Evolutionary conservation across 1,284 basidiomycete genomes (phyloP).

Genomic region (Inonotus obliquus): DNA sequence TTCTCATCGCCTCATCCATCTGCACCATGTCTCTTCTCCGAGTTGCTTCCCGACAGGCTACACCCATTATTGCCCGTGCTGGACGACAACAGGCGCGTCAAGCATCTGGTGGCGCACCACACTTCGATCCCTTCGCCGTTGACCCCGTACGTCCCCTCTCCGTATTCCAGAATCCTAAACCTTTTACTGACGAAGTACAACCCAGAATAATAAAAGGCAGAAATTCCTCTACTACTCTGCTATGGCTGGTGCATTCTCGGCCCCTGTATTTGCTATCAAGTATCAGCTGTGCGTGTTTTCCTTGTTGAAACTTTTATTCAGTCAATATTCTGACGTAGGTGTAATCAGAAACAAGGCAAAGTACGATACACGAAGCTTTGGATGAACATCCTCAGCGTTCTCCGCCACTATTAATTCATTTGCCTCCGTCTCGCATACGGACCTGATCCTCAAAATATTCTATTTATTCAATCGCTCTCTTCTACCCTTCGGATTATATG

Average conservation of each 20-base stretch:
- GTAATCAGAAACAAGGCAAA: slow-evolving; percentile 3
- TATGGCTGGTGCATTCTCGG: slow-evolving; percentile 1
- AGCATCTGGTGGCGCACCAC: background rate
- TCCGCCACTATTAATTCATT: background rate
- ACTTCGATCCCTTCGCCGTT: slow-evolving; percentile 14
- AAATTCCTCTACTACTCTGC: slow-evolving; percentile 7
- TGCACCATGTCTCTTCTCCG: slow-evolving; percentile 8
- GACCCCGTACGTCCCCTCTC: slow-evolving; percentile 7
- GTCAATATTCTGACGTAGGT: background rate
- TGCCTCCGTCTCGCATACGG: background rate
- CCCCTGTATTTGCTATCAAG: slow-evolving; percentile 6
- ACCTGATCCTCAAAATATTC: background rate
- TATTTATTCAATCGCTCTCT: background rate
- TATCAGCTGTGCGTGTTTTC: slow-evolving; percentile 10
- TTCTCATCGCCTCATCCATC: background rate
- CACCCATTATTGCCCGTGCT: slow-evolving; percentile 6
- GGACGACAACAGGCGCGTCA: slow-evolving; percentile 11
- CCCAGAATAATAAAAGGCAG: slow-evolving; percentile 15
- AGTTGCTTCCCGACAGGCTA: slow-evolving; percentile 7
- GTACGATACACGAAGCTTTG: slow-evolving; percentile 7
- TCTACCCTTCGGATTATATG: no score
- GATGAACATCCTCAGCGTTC: background rate
- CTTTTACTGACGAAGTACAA: background rate
- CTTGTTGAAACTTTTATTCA: background rate
- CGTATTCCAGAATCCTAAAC: no score